phyloP scores from a whole-genome alignment of 148 eudicot species.

The Rhododendron griersonianum region DNA sequence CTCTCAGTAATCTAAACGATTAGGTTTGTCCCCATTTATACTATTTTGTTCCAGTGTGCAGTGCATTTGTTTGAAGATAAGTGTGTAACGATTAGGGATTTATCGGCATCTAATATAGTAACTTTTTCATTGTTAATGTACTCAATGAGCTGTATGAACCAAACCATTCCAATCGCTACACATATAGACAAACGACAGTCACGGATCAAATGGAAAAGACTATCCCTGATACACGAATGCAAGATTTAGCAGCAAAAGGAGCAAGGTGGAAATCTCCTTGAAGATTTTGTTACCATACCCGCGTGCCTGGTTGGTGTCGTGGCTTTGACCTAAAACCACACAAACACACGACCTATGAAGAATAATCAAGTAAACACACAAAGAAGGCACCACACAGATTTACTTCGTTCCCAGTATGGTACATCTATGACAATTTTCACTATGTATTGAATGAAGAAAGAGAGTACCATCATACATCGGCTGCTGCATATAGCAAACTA shows the following conservation, averaged over 20 bases:
- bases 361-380: not conserved
- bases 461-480: not conserved
- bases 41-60: too few relatives aligned
- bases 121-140: too few relatives aligned
- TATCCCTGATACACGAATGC: not conserved
- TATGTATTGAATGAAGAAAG: not conserved
- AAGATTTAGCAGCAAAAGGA: not conserved
- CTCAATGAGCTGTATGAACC: too few relatives aligned
- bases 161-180: too few relatives aligned
- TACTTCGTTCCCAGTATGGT: not conserved
- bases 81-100: too few relatives aligned
- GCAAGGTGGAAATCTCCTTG: not conserved
- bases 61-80: too few relatives aligned
- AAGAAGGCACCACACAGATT: not conserved
- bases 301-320: not conserved
- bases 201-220: not conserved
- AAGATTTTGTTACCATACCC: not conserved
- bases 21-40: too few relatives aligned
- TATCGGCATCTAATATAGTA: too few relatives aligned
- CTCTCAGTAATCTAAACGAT: too few relatives aligned
- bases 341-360: not conserved
- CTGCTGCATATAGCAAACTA: not conserved
- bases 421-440: not conserved
- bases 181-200: too few relatives aligned
- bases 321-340: not conserved